Percentiles rank a stretch among this genome's conserved stretches.
Conservation (phyloP, 768 basidiomycete species). For the Trametes villosa region DNA sequence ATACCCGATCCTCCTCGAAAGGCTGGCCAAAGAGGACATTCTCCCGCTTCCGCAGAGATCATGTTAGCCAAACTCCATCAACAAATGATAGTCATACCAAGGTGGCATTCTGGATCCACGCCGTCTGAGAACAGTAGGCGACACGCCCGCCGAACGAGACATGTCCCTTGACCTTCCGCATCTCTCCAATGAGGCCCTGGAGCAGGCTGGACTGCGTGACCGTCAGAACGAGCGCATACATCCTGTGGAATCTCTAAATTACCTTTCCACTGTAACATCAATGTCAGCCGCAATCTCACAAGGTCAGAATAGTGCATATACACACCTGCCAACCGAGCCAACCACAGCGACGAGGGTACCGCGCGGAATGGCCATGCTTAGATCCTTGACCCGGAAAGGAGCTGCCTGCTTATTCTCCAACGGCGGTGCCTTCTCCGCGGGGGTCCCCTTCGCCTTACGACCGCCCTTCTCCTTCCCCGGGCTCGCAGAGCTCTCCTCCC, state of each 20-base stretch:
- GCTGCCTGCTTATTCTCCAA: constrained; percentile 10
- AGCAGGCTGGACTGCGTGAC: constrained; percentile 52
- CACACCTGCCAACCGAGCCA: constrained; percentile 64
- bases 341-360: constrained; percentile 66
- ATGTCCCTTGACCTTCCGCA: constrained; percentile 55
- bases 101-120: constrained; percentile 77
- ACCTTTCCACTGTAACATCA: constrained; percentile 21
- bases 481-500: constrained; percentile 48
- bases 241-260: background rate
- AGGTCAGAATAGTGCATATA: background rate
- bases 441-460: constrained; percentile 16
- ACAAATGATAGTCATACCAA: constrained; percentile 43
- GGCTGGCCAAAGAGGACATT: constrained; percentile 71
- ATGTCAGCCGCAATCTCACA: background rate
- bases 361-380: constrained; percentile 58
- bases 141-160: constrained; percentile 65
- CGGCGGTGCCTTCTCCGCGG: constrained; percentile 24
- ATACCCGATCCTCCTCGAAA: constrained; percentile 55
- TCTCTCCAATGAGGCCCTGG: constrained; percentile 72
- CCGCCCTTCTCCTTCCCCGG: constrained; percentile 27
- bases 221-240: background rate
- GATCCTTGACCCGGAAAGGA: constrained; percentile 55
- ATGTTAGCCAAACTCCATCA: background rate
- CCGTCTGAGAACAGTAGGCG: constrained; percentile 73
- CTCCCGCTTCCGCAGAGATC: constrained; percentile 47